These are phyloP conservation scores for Diplocarpon mali DNA, from an alignment of 2,329 filamentous ascomycete genomes.

Conservation along the genomic window DNA sequence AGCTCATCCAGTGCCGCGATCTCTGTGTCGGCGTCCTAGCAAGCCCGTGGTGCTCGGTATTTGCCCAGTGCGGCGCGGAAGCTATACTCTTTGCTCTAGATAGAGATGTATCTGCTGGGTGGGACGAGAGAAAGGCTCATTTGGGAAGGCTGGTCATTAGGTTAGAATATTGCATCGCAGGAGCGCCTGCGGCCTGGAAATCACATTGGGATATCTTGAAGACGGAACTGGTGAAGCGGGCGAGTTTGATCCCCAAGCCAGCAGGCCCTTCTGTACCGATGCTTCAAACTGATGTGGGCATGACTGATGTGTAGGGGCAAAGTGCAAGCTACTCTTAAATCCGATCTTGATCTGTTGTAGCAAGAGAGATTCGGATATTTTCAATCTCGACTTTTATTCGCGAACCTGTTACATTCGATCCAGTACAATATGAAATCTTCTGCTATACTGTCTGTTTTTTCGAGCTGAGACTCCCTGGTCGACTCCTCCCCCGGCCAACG, in stretches of 20 bases:
- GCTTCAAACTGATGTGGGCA: not conserved
- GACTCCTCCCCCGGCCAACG: too few species aligned
- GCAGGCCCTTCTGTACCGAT: not conserved
- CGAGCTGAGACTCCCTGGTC: too few species aligned
- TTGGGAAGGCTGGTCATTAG: not conserved
- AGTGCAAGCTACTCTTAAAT: too few species aligned
- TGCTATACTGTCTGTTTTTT: too few species aligned
- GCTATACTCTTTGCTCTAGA: conserved; percentile 3
- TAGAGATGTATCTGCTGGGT: not conserved
- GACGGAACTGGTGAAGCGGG: not conserved
- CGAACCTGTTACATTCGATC: too few species aligned
- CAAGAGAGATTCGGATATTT: too few species aligned
- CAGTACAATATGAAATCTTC: too few species aligned
- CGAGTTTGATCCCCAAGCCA: not conserved
- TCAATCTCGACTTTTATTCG: too few species aligned
- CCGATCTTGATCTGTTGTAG: too few species aligned
- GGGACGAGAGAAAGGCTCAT: not conserved
- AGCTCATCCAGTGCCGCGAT: not conserved
- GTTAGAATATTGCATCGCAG: not conserved
- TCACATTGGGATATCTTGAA: not conserved
- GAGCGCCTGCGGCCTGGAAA: conserved; percentile 1
- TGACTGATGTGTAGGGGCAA: too few species aligned
- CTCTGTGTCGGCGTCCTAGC: not conserved
- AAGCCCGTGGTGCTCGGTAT: not conserved
- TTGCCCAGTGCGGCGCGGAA: not conserved